phyloP scores from a whole-genome alignment of 2,329 filamentous ascomycete genomes.

The Colletotrichum cereale region DNA sequence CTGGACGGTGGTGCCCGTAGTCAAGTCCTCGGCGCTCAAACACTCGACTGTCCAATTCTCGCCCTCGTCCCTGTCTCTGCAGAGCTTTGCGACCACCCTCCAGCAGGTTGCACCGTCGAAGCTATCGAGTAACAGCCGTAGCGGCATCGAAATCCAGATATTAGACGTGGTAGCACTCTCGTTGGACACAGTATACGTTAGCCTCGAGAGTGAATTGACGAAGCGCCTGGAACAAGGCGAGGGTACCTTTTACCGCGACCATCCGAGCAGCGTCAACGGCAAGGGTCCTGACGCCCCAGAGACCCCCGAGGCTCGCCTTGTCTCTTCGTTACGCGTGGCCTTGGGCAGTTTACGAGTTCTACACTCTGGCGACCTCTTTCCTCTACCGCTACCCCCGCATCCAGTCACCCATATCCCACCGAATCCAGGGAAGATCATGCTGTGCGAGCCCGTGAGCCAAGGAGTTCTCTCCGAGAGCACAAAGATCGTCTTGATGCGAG shows the following conservation, averaged over 20 bases:
- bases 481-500: slow-evolving; percentile 83
- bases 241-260: slow-evolving; percentile 80
- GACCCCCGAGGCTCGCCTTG: slow-evolving; percentile 54
- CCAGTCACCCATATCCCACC: slow-evolving; percentile 87
- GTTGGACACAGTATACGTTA: slow-evolving; percentile 89
- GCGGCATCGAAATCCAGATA: slow-evolving; percentile 85
- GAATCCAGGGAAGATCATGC: slow-evolving; percentile 86
- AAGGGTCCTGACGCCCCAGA: slow-evolving; percentile 50
- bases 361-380: slow-evolving; percentile 84
- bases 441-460: slow-evolving; percentile 96
- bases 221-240: slow-evolving; percentile 86
- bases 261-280: slow-evolving; percentile 59
- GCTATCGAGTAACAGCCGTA: slow-evolving; percentile 77
- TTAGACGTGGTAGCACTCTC: slow-evolving; percentile 84
- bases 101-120: slow-evolving; percentile 82
- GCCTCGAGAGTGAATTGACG: slow-evolving; percentile 83
- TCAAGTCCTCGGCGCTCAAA: slow-evolving; percentile 72
- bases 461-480: slow-evolving; percentile 82
- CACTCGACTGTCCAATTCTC: slow-evolving; percentile 86
- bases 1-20: slow-evolving; percentile 90
- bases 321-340: slow-evolving; percentile 78
- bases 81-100: slow-evolving; percentile 81
- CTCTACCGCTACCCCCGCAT: slow-evolving; percentile 83
- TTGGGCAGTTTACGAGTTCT: slow-evolving; percentile 80
- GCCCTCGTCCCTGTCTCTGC: slow-evolving; percentile 77